Evolutionary conservation across 345 rosid genomes (phyloP).

Genomic region (Anastatica hierochuntica): DNA sequence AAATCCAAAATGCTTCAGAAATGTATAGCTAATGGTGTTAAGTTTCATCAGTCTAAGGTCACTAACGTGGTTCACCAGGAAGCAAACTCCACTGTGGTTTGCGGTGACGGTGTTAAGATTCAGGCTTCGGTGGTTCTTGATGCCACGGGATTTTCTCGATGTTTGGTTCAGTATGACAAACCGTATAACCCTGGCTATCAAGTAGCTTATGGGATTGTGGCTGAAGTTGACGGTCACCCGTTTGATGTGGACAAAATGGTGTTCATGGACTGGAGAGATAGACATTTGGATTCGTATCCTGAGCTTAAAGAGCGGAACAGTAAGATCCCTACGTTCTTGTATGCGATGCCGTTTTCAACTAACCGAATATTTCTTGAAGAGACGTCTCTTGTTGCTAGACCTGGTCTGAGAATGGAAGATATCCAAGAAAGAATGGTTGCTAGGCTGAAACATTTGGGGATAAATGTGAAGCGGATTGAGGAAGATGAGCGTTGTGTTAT

Average conservation of each 20-base stretch:
- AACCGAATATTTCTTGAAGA: slow-evolving; percentile 82
- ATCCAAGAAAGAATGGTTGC: slow-evolving; percentile 96
- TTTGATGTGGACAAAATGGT: slow-evolving; percentile 90
- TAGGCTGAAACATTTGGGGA: slow-evolving; percentile 72
- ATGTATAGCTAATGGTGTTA: slow-evolving; percentile 74
- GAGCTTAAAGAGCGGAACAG: slow-evolving; percentile 53
- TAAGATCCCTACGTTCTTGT: slow-evolving; percentile 76
- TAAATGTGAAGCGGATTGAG: slow-evolving; percentile 68
- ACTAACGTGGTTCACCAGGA: slow-evolving; percentile 81
- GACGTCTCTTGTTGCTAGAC: slow-evolving; percentile 87
- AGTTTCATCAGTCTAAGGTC: slow-evolving; percentile 88
- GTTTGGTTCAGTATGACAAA: slow-evolving; percentile 88
- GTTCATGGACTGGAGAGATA: slow-evolving; percentile 99
- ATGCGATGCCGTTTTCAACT: slow-evolving; percentile 90
- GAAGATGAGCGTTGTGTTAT: slow-evolving; percentile 91
- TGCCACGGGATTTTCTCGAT: slow-evolving; percentile 95
- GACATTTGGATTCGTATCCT: slow-evolving; percentile 38
- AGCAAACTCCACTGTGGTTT: slow-evolving; percentile 61
- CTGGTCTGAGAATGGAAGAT: slow-evolving; percentile 72
- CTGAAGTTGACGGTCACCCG: slow-evolving; percentile 92
- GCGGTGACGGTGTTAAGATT: slow-evolving; percentile 76
- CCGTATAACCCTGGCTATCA: slow-evolving; percentile 97
- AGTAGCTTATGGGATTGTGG: slow-evolving; percentile 87
- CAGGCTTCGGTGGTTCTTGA: slow-evolving; percentile 84
- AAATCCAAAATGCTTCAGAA: slow-evolving; percentile 91